Conservation (phyloP, 2,329 filamentous ascomycete species). For the Ophiostoma pallidulum region DNA sequence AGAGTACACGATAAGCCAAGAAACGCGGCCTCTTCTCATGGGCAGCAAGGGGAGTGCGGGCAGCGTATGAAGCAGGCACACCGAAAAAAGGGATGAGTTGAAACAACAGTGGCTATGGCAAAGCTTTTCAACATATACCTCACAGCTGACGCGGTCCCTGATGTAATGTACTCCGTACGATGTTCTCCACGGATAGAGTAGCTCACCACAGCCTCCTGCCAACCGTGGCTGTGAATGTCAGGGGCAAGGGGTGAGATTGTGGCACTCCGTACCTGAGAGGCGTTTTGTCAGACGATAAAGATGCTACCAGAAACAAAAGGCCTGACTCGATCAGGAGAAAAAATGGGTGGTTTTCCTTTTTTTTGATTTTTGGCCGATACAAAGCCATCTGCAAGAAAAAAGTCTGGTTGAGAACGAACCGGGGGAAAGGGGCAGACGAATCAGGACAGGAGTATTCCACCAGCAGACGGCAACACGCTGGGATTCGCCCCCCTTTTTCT, state of each 20-base stretch:
- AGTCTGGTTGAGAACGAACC: not conserved
- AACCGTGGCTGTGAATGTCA: not conserved
- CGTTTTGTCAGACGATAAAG: no score
- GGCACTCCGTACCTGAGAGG: no score
- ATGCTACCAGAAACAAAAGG: no score
- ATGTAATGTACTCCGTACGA: no score
- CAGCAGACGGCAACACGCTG: not conserved
- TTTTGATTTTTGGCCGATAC: no score
- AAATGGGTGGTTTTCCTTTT: no score
- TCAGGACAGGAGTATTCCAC: not conserved
- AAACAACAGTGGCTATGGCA: constrained; percentile 5
- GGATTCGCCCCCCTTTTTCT: not conserved
- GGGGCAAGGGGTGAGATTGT: not conserved
- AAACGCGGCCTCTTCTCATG: not conserved
- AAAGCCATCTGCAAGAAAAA: no score
- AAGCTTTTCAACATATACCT: no score
- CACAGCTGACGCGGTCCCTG: no score
- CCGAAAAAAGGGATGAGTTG: not conserved
- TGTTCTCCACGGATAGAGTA: no score
- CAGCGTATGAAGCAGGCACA: not conserved
- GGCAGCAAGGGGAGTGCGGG: no score
- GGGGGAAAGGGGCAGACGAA: not conserved
- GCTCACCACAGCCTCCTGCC: not conserved
- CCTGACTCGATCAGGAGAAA: no score
- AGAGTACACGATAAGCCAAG: not conserved